A percentile compares a stretch with the other conserved stretches of the same genome.
Conservation (phyloP, 805 yeast species). For the Ogataea glucozyma region DNA sequence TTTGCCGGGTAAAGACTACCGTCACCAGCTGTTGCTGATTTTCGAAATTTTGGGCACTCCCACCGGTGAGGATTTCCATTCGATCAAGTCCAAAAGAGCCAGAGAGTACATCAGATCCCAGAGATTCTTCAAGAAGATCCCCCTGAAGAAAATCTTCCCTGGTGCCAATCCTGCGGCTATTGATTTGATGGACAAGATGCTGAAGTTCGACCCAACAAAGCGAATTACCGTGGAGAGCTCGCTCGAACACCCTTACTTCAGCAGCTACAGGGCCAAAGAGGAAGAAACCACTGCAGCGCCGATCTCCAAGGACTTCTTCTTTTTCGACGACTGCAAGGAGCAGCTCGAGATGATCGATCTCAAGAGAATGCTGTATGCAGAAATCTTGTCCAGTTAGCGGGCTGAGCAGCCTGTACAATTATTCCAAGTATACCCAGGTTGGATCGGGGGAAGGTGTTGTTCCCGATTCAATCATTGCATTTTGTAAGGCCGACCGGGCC, state of each 20-base stretch:
- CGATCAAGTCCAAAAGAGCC: constrained; percentile 73
- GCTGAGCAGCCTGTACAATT: too few relatives aligned
- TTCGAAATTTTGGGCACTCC: constrained; percentile 75
- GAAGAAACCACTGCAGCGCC: constrained; percentile 65
- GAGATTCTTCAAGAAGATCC: constrained; percentile 60
- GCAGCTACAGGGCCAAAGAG: constrained; percentile 65
- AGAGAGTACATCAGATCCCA: constrained; percentile 72
- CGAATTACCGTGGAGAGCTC: constrained; percentile 85
- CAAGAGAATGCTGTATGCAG: constrained; percentile 53
- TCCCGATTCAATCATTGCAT: too few relatives aligned
- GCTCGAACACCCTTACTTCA: constrained; percentile 74
- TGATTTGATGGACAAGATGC: constrained; percentile 68
- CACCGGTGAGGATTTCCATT: constrained; percentile 67
- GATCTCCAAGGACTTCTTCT: constrained; percentile 57
- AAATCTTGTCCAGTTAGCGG: constrained; percentile 40
- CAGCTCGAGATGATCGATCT: constrained; percentile 50
- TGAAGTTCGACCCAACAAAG: constrained; percentile 78
- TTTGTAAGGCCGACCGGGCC: too few relatives aligned
- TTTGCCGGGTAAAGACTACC: constrained; percentile 76
- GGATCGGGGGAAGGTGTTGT: too few relatives aligned
- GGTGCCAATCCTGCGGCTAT: constrained; percentile 50
- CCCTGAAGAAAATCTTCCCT: constrained; percentile 51
- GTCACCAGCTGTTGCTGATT: constrained; percentile 64
- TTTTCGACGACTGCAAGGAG: constrained; percentile 54
- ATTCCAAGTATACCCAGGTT: too few relatives aligned